Percentiles rank a stretch among this genome's conserved stretches.
Conservation (phyloP, 1,139 yeast species). For the Zygosaccharomyces pseudobailii region DNA sequence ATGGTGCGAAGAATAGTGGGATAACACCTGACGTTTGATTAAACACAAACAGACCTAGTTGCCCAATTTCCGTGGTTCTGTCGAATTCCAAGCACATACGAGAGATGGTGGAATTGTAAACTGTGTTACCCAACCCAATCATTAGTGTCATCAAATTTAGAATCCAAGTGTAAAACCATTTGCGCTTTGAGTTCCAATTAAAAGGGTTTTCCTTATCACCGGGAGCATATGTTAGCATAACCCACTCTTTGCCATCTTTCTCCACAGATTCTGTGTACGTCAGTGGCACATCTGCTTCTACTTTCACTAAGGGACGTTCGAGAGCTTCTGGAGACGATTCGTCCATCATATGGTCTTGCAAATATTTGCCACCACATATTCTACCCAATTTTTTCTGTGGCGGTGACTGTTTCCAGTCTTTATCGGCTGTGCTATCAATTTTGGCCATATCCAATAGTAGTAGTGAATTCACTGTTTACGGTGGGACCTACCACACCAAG, state of each 20-base stretch:
- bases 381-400: constrained; percentile 2
- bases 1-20: constrained; percentile 1
- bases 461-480: neutral
- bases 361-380: constrained; percentile 2
- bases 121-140: constrained; percentile 1
- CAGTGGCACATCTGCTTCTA: constrained; percentile 1
- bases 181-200: constrained; percentile 1
- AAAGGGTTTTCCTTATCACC: neutral
- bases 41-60: neutral
- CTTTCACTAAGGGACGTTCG: neutral
- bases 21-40: constrained; percentile 1
- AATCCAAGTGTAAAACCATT: constrained; percentile 2
- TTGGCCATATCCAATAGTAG: neutral
- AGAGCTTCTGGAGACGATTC: constrained; percentile 1
- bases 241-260: constrained; percentile 1
- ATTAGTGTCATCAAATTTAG: neutral
- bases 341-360: neutral
- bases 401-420: neutral
- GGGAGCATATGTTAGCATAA: constrained; percentile 1
- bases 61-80: constrained; percentile 1
- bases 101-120: constrained; percentile 1
- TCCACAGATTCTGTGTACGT: constrained; percentile 1
- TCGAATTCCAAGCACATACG: neutral
- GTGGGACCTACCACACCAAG: neutral
- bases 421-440: neutral